Conservation (phyloP, 1,139 yeast species). For the Candida sojae region DNA sequence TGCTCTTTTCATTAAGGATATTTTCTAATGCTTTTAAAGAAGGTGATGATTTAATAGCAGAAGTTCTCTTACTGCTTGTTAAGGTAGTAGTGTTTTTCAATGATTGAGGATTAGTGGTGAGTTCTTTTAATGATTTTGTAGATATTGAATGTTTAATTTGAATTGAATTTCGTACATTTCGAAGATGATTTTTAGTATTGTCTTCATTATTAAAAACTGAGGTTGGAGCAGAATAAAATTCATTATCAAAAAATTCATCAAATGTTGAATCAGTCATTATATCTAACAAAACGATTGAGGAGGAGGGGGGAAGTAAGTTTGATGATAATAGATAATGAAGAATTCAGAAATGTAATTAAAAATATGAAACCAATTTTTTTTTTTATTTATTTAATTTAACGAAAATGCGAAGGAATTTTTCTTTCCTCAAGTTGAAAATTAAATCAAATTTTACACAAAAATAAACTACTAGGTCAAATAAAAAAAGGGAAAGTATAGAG, state of each 20-base stretch:
- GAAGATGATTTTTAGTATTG: constrained; percentile 41
- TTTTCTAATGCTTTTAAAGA: constrained; percentile 55
- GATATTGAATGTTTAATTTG: constrained; percentile 48
- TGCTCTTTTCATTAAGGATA: constrained; percentile 36
- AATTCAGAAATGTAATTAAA: too few relatives aligned
- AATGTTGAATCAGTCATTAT: constrained; percentile 8
- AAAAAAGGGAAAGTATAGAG: too few relatives aligned
- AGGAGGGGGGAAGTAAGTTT: too few relatives aligned
- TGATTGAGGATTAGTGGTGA: constrained; percentile 8
- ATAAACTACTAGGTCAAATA: too few relatives aligned
- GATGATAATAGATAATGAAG: too few relatives aligned
- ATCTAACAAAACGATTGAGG: neutral
- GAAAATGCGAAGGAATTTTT: too few relatives aligned
- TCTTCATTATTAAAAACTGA: constrained; percentile 3
- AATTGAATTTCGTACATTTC: constrained; percentile 49
- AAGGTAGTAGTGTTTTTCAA: constrained; percentile 8
- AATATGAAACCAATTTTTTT: too few relatives aligned
- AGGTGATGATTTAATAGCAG: constrained; percentile 55
- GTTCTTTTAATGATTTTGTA: constrained; percentile 24
- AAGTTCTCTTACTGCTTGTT: constrained; percentile 23
- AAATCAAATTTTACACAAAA: too few relatives aligned
- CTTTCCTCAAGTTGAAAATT: too few relatives aligned
- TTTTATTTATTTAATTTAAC: too few relatives aligned
- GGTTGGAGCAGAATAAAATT: constrained; percentile 20
- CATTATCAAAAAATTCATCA: constrained; percentile 21